Evolutionary conservation across 805 yeast species (phyloP), one percentile per base, ranked within the genome.

Genomic region (Scheffersomyces coipomensis): DNA sequence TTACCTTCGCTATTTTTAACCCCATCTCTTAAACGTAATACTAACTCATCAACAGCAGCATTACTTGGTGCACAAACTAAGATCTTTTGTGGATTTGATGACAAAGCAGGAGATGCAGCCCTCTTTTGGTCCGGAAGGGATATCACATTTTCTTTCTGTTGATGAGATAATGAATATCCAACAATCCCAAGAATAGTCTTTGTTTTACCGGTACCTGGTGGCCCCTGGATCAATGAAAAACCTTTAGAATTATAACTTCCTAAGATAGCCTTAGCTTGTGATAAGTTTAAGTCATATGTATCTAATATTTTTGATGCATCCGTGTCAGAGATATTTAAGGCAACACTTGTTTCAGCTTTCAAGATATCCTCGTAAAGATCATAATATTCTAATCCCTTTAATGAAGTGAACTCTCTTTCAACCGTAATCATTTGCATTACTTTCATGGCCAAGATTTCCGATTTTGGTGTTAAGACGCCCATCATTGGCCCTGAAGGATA

Each of bases 171-270:
- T 43, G 81, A 79, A 39, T 88, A 79, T 0, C 97, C 97, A 23
- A 91, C 78, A 35, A 91, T 83, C 18, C 97, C 97, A 33, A 93
- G 60, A 64, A 95, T 93, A 0, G 99, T 93, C 58, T 91, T 95
- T 1, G 99, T 95, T 60, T 93, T 93, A 69, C 99, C 99, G 0
- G 98, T 91, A 62, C 99, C 99, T 0, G 99, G 99, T 0, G 99
- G 99, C 42, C 97, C 99, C 64, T 93, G 99, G 59, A 93, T 90
- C 38, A 93, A 70, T 0, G 95, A 83, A 55, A 93, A 88, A 0
- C 99, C 99, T 1, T 71, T 70, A 7, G 76, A 68, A 18, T 70
- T 59, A 22, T 81, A 78, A 0, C 96, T 76, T 1, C 88, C 87
- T 10, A 83, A 71, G 42, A 93, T 87, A 0, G 99, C 99, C 22